phyloP scores from a whole-genome alignment of 805 yeast species.

The Wickerhamiella domercqiae region DNA sequence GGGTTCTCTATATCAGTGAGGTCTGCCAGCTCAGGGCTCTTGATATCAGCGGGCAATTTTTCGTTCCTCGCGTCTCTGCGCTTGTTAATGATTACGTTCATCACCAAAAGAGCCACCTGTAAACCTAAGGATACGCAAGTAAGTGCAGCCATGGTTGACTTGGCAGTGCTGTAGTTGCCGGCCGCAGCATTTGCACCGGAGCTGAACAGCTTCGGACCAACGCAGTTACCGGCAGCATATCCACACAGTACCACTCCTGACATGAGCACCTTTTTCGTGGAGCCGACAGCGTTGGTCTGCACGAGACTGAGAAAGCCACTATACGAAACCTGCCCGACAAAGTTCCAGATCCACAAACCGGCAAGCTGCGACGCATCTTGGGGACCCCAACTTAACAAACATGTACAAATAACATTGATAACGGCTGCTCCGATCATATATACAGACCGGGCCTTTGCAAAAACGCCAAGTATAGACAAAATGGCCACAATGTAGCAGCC shows the following conservation, averaged over 20 bases:
- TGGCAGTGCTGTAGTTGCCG: slow-evolving; percentile 40
- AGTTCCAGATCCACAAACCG: slow-evolving; percentile 26
- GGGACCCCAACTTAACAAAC: slow-evolving; percentile 32
- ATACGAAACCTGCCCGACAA: slow-evolving; percentile 20
- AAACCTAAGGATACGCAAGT: slow-evolving; percentile 27
- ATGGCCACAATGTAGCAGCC: slow-evolving; percentile 11
- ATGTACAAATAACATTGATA: slow-evolving; percentile 30
- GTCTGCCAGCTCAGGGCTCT: slow-evolving; percentile 31
- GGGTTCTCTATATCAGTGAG: slow-evolving; percentile 39
- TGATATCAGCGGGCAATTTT: slow-evolving; percentile 7
- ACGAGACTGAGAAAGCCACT: slow-evolving; percentile 19
- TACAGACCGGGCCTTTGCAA: slow-evolving; percentile 11
- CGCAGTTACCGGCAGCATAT: slow-evolving; percentile 51
- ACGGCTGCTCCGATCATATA: slow-evolving; percentile 36
- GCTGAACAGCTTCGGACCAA: slow-evolving; percentile 59
- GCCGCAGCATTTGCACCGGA: slow-evolving; percentile 48
- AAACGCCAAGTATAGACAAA: slow-evolving; percentile 9
- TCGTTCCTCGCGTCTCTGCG: slow-evolving; percentile 23
- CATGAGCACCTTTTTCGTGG: slow-evolving; percentile 50
- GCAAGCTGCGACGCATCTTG: slow-evolving; percentile 26
- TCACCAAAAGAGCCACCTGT: slow-evolving; percentile 19
- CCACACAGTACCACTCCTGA: slow-evolving; percentile 46
- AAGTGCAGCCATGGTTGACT: slow-evolving; percentile 34
- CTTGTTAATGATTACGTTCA: slow-evolving; percentile 27
- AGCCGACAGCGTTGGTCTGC: slow-evolving; percentile 47